Evolutionary conservation across 176 grass and related monocot genomes (phyloP), one percentile per base, ranked within the genome.

Genomic region (Hsuehochloa calcarea): DNA sequence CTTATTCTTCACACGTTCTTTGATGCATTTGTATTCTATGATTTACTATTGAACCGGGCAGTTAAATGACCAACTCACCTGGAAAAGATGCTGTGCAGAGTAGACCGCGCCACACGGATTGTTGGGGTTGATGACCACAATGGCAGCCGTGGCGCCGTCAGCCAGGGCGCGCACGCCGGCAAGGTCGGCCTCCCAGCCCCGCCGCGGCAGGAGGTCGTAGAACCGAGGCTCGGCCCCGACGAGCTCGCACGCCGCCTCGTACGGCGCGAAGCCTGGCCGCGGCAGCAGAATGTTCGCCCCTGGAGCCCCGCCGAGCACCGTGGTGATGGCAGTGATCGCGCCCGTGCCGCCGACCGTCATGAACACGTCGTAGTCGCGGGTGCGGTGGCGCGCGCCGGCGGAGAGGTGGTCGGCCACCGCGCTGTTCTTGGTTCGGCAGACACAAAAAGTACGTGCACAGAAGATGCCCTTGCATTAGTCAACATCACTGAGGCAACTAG

Each of bases 71-170:
- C 49, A 23, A 17, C 29, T 51, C 2, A 92, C 90, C 93, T 99
- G 84, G 5, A 83, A 68, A 63, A 95, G 96, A 73, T 99, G 93
- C 0, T 89, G 62, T 10, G 63, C 11, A 12, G 93, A 94, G 74
- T 92, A 94, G 60, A 91, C 88, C 0, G 79, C 84, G 3, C 93
- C 96, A 0, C 96, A 99, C 0, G 93, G 96, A 23, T 99, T 99
- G 78, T 99, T 99, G 4, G 93, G 96, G 68, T 90, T 99, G 81
- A 99, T 99, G 90, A 99, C 64, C 1, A 99, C 96, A 47, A 99
- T 51, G 10, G 89, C 96, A 1, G 86, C 84, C 0, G 96, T 99
- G 54, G 84, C 67, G 12, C 65, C 5, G 2, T 94, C 88, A 4
- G 84, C 84, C 62, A 92, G 23, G 4, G 83, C 10, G 17, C 81